Base-by-base conservation (phyloP, 2,329 filamentous ascomycete genomes). In the Ophiocordyceps camponoti-saundersi region DNA sequence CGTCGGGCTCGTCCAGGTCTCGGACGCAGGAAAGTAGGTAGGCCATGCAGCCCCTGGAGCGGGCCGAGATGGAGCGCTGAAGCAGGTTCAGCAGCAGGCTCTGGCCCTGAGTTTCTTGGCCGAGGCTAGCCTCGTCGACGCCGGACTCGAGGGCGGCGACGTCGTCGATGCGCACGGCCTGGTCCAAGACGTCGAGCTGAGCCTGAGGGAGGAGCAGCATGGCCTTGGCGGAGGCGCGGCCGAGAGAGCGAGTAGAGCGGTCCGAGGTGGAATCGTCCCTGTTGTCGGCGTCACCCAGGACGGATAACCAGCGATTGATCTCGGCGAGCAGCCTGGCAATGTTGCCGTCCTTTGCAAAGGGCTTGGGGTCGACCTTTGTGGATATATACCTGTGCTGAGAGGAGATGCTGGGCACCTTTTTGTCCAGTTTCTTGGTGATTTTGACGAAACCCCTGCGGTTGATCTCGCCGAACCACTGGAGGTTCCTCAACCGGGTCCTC, bases 391-490 rank as follows among this genome's bases (percentile, higher is more conserved):
- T 78, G 59, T 85, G 80, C 67, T 95, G 89, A 0, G 85, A 82
- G 45, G 80, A 75, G 3, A 80, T 77, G 43, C 77, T 74, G 1
- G 82, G 74, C 3, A 95, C 77, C 67, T 94, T 95, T 68, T 98
- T 98, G 66, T 98, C 92, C 43, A 95, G 70, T 66, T 98, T 98
- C 70, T 98, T 98, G 46, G 92, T 95, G 63, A 98, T 98, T 68
- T 98, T 98, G 62, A 93, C 79, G 58, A 98, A 98, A 2, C 92
- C 92, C 52, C 86, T 76, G 46, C 89, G 79, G 63, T 98, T 98
- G 57, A 96, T 90, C 65, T 96, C 90, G 45, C 89, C 90, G 61
- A 96, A 98, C 89, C 89, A 96, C 62, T 94, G 85, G 46, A 98
- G 70, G 57, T 96, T 96, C 49, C 92, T 77, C 53, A 96, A 67